These are phyloP conservation scores for Yamadazyma friedrichii DNA, from an alignment of 1,139 yeast genomes.

Conservation along the genomic window DNA sequence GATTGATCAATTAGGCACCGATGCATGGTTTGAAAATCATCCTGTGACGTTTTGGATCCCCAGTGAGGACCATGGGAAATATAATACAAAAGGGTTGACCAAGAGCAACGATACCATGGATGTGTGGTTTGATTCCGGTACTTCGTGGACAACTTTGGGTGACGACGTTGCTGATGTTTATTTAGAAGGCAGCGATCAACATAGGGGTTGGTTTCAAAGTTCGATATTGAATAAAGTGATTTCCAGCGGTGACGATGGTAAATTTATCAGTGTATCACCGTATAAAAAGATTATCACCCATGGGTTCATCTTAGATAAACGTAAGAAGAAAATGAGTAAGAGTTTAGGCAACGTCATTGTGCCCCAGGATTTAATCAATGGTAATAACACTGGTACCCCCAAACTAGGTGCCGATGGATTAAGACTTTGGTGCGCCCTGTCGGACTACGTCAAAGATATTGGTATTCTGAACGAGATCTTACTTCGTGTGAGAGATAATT, in stretches of 20 bases:
- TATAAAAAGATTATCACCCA: conserved; percentile 79
- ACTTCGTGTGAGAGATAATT: conserved; percentile 72
- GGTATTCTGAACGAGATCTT: conserved; percentile 71
- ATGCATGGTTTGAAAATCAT: conserved; percentile 66
- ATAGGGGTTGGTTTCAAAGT: conserved; percentile 98
- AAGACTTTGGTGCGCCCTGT: conserved; percentile 86
- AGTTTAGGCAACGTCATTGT: conserved; percentile 80
- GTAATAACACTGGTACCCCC: conserved; percentile 60
- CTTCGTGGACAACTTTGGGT: conserved; percentile 77
- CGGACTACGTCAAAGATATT: conserved; percentile 82
- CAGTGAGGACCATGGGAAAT: conserved; percentile 8
- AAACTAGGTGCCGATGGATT: conserved; percentile 90
- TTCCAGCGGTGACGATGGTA: conserved; percentile 34
- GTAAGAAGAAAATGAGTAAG: conserved; percentile 90
- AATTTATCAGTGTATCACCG: conserved; percentile 58
- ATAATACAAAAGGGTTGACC: conserved; percentile 40
- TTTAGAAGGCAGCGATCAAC: conserved; percentile 95
- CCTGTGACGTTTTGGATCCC: conserved; percentile 76
- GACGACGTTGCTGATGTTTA: conserved; percentile 67
- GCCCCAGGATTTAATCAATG: conserved; percentile 68
- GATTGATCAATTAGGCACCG: conserved; percentile 62
- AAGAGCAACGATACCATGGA: conserved; percentile 94
- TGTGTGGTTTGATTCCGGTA: conserved; percentile 98
- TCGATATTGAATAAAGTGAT: conserved; percentile 80
- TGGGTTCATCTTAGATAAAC: conserved; percentile 87